These are phyloP conservation scores for Daldinia sp. DNA, from an alignment of 2,329 filamentous ascomycete genomes.

Conservation along the genomic window DNA sequence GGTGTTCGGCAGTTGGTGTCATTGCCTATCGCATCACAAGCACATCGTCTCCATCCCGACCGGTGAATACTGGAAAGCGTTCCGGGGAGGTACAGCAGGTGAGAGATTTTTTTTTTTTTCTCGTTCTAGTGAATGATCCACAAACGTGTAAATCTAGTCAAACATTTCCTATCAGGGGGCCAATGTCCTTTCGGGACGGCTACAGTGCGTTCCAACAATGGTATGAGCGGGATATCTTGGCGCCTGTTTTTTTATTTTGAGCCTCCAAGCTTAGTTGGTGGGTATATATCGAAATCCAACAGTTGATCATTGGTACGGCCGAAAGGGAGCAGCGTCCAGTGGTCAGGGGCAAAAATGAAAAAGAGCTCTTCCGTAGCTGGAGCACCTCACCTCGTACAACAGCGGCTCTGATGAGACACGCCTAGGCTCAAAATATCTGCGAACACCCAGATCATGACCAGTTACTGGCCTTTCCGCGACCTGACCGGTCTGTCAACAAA, in stretches of 20 bases:
- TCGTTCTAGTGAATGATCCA: constrained; percentile 27
- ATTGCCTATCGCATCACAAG: constrained; percentile 24
- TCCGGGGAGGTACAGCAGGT: constrained; percentile 24
- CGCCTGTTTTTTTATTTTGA: constrained; percentile 21
- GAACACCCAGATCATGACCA: constrained; percentile 17
- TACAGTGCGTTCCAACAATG: constrained; percentile 4
- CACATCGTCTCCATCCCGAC: constrained; percentile 23
- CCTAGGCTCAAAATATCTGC: constrained; percentile 16
- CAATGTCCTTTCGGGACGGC: constrained; percentile 4
- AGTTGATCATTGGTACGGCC: constrained; percentile 33
- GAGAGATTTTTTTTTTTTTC: constrained; percentile 24
- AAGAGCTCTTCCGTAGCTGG: constrained; percentile 16
- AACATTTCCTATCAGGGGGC: constrained; percentile 3
- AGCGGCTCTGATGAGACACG: constrained; percentile 5
- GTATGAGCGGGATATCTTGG: constrained; percentile 4
- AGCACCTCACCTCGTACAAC: constrained; percentile 20
- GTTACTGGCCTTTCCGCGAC: constrained; percentile 17
- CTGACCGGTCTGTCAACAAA: constrained; percentile 3
- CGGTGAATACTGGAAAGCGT: constrained; percentile 29
- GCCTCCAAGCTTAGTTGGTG: constrained; percentile 14
- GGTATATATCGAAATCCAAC: constrained; percentile 20
- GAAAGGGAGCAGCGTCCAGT: constrained; percentile 25
- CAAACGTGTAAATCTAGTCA: constrained; percentile 17
- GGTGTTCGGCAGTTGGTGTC: constrained; percentile 23
- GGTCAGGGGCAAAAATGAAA: constrained; percentile 1